Evolutionary conservation across 2,329 filamentous ascomycete genomes (phyloP).

Genomic region (Aspergillus spinulosporus): DNA sequence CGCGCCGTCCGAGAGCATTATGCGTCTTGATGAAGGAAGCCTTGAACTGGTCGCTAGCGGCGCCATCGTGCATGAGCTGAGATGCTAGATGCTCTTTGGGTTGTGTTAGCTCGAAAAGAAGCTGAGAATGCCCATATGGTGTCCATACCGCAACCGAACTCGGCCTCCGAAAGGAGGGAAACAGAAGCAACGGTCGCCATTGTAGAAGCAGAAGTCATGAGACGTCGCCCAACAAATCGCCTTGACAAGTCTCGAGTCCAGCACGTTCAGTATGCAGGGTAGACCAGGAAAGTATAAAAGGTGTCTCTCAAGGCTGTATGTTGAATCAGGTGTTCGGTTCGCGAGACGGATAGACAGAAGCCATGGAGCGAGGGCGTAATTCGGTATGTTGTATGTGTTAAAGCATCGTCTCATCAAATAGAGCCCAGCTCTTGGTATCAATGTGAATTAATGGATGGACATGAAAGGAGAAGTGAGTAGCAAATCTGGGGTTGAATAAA

Average conservation of each 20-base stretch:
- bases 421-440: conserved; percentile 17
- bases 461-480: neutral
- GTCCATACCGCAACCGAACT: conserved; percentile 44
- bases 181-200: conserved; percentile 40
- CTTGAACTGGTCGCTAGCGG: conserved; percentile 39
- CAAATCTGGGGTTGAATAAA: conserved; percentile 4
- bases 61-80: conserved; percentile 33
- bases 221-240: neutral
- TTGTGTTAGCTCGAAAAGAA: conserved; percentile 6
- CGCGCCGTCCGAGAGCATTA: conserved; percentile 30
- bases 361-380: conserved; percentile 21
- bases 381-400: conserved; percentile 15
- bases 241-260: neutral
- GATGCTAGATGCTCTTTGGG: conserved; percentile 41
- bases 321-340: conserved; percentile 12
- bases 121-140: neutral
- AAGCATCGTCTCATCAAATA: conserved; percentile 16
- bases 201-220: conserved; percentile 9
- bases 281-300: neutral
- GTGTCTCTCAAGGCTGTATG: neutral
- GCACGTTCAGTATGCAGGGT: neutral
- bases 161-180: conserved; percentile 38
- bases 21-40: conserved; percentile 35
- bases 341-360: conserved; percentile 15
- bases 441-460: neutral